A percentile compares a stretch with the other conserved stretches of the same genome.
Evolutionary conservation across 176 grass and related monocot genomes (phyloP).

Genomic region (Themeda triandra): DNA sequence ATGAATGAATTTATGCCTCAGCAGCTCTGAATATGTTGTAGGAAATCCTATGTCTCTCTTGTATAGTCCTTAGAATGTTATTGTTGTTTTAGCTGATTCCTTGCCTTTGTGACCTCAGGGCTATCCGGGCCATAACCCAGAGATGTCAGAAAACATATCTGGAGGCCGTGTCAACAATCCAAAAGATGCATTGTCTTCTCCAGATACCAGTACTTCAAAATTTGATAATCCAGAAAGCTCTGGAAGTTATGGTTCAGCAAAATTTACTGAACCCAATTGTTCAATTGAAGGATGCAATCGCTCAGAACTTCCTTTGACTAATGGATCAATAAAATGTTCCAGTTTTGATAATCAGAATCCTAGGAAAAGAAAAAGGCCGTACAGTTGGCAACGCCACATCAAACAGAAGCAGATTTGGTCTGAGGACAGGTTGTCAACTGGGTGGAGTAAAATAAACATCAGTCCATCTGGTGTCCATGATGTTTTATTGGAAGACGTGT

Average conservation of each 20-base stretch:
- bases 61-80: not conserved
- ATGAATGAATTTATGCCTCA: not conserved
- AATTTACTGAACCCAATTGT: slow-evolving; percentile 2
- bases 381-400: slow-evolving; percentile 41
- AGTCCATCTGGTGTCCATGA: not conserved
- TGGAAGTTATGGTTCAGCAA: slow-evolving; percentile 13
- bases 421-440: slow-evolving; percentile 1
- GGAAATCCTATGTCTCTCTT: not conserved
- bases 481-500: not conserved
- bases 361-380: slow-evolving; percentile 45
- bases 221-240: slow-evolving; percentile 21
- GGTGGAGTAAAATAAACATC: slow-evolving; percentile 19
- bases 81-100: slow-evolving; percentile 4
- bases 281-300: not conserved
- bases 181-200: slow-evolving; percentile 10
- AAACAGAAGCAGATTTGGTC: slow-evolving; percentile 32
- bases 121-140: not conserved
- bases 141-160: not conserved
- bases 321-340: slow-evolving; percentile 7
- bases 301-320: not conserved
- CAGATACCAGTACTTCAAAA: slow-evolving; percentile 8
- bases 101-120: slow-evolving; percentile 29
- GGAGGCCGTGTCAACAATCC: not conserved
- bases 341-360: slow-evolving; percentile 8
- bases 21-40: not conserved